Percentiles rank a stretch among this genome's conserved stretches.
phyloP scores from a whole-genome alignment of 192 early-diverging fungal genomes.

The Chytriomyces sp. region DNA sequence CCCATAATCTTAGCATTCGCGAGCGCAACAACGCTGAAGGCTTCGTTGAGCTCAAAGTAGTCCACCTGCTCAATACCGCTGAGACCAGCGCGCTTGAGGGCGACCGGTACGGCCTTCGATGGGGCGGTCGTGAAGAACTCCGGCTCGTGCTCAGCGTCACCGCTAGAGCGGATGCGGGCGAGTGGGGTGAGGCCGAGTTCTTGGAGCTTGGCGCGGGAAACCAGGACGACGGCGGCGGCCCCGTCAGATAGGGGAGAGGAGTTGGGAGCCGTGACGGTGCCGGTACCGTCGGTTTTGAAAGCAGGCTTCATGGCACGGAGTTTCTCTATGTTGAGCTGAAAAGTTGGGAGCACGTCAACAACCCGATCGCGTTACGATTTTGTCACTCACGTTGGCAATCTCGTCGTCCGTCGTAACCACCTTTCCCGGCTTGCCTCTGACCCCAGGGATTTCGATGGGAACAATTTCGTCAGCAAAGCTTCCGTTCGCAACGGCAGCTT shows the following conservation, averaged over 20 bases:
- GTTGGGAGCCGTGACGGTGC: constrained; percentile 95
- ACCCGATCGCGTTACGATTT: constrained; percentile 60
- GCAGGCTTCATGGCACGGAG: constrained; percentile 84
- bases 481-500: constrained; percentile 81
- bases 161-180: constrained; percentile 81
- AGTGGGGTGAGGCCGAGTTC: constrained; percentile 83
- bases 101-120: constrained; percentile 87
- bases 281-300: constrained; percentile 74
- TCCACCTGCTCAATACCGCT: constrained; percentile 79
- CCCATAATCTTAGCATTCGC: constrained; percentile 84
- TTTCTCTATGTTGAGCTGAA: constrained; percentile 85
- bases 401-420: constrained; percentile 80
- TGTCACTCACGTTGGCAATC: constrained; percentile 66
- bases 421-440: constrained; percentile 82
- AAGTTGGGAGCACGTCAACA: constrained; percentile 34
- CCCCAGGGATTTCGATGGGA: constrained; percentile 80
- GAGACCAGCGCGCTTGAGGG: constrained; percentile 78
- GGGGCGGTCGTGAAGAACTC: constrained; percentile 96
- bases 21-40: constrained; percentile 92
- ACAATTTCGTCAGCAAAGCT: constrained; percentile 80
- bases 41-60: constrained; percentile 96
- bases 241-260: constrained; percentile 91
- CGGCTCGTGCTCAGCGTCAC: constrained; percentile 86
- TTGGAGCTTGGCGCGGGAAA: constrained; percentile 70
- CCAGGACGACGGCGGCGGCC: constrained; percentile 87